Conservation (phyloP, 2,329 filamentous ascomycete genomes). For the Venturia aucupariae region DNA sequence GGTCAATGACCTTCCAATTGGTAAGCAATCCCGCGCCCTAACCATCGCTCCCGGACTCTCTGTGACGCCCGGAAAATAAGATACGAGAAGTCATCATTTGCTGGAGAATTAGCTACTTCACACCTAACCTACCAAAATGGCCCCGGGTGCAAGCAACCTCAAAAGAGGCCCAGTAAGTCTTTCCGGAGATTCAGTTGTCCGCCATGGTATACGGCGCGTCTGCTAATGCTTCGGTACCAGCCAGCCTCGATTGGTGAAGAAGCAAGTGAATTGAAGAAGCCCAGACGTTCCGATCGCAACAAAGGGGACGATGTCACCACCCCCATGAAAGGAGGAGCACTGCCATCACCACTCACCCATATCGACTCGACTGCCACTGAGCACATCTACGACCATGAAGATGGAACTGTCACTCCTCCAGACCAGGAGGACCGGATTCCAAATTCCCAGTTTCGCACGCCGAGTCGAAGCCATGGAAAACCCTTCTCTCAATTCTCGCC, state of each 20-base stretch:
- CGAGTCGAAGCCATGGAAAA: slow-evolving; percentile 20
- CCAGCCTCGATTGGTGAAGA: slow-evolving; percentile 11
- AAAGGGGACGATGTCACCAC: slow-evolving; percentile 42
- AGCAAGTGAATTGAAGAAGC: slow-evolving; percentile 53
- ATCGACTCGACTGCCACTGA: slow-evolving; percentile 54
- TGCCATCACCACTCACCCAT: slow-evolving; percentile 74
- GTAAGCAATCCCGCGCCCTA: neutral
- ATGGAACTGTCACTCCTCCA: slow-evolving; percentile 62
- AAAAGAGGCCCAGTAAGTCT: slow-evolving; percentile 9
- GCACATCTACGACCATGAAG: slow-evolving; percentile 44
- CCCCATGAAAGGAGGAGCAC: slow-evolving; percentile 27
- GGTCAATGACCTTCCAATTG: neutral
- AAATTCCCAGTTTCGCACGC: slow-evolving; percentile 38
- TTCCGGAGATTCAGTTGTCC: neutral
- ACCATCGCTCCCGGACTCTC: neutral
- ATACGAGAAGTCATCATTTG: neutral
- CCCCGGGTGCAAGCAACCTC: slow-evolving; percentile 8
- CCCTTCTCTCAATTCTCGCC: slow-evolving; percentile 2
- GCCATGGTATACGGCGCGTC: neutral
- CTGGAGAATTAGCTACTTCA: neutral
- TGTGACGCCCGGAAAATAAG: neutral
- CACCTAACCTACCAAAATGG: neutral
- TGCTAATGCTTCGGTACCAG: neutral
- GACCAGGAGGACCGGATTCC: slow-evolving; percentile 45
- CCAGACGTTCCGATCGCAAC: slow-evolving; percentile 66